phyloP scores from a whole-genome alignment of 202 grass and related monocot genomes.

The Musa balbisiana region DNA sequence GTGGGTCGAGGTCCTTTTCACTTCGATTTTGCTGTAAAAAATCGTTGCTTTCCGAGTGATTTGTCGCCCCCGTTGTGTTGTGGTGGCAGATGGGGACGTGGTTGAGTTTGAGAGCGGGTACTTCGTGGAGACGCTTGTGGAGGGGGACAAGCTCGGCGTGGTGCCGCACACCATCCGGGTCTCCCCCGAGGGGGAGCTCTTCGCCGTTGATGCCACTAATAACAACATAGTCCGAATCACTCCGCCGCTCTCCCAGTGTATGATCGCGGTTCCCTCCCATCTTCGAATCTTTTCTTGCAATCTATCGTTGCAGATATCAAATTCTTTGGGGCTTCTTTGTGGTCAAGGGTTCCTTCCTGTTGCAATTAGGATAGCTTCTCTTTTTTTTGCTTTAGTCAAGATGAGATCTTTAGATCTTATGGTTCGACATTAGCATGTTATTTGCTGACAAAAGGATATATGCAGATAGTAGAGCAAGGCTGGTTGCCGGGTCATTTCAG shows the following conservation, averaged over 20 bases:
- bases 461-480: slow-evolving; percentile 88
- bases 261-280: neutral
- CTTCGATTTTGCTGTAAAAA: slow-evolving; percentile 7
- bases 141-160: slow-evolving; percentile 89
- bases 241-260: slow-evolving; percentile 81
- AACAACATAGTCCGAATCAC: slow-evolving; percentile 93
- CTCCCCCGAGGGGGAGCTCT: slow-evolving; percentile 66
- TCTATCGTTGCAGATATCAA: neutral
- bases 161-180: slow-evolving; percentile 83
- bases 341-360: neutral
- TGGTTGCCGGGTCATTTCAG: slow-evolving; percentile 86
- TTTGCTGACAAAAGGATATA: slow-evolving; percentile 23
- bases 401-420: neutral
- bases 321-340: neutral
- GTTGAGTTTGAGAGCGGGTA: slow-evolving; percentile 80
- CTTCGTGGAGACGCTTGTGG: slow-evolving; percentile 92
- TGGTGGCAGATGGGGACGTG: slow-evolving; percentile 52
- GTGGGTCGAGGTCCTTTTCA: slow-evolving; percentile 17
- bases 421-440: neutral
- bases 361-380: neutral
- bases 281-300: neutral
- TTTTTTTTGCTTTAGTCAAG: neutral
- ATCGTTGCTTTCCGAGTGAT: neutral
- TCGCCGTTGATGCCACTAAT: slow-evolving; percentile 69
- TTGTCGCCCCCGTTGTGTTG: neutral